Evolutionary conservation across 2,329 filamentous ascomycete genomes (phyloP), one percentile per base, ranked within the genome.

Genomic region (Penicillium frequentans): DNA sequence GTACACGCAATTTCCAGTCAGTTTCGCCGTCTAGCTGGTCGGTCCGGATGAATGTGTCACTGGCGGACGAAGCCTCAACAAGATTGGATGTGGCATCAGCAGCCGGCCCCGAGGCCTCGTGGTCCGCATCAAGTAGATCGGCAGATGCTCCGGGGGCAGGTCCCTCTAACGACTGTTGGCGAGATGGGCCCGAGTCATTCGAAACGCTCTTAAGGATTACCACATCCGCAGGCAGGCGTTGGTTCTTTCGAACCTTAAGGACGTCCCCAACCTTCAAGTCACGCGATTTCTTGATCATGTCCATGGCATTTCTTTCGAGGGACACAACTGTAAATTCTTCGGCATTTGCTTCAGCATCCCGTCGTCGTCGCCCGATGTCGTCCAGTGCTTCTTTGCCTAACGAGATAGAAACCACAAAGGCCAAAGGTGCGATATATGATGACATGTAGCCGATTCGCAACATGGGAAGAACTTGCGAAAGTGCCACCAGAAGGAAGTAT

Each of bases 21-120:
- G 95, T 99, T 77, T 99, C 95, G 65, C 95, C 95, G 69, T 99
- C 95, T 10, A 99, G 82, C 71, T 99, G 95, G 74, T 99, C 95
- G 2, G 96, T 99, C 58, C 95, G 86, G 70, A 99, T 98, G 69
- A 99, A 99, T 0, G 93, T 93, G 75, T 99, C 96, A 27, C 92
- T 92, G 26, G 76, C 68, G 19, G 77, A 75, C 13, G 73, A 73
- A 48, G 65, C 61, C 35, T 64, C 52, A 11, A 63, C 62, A 24
- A 60, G 45, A 45, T n/a, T 52, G 8, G 60, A 33, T 26, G 64
- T 55, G 26, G 56, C 48, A 24, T 55, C 48, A 19, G 57, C 33
- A 1, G 60, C 14, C 10, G 62, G 54, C n/a, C 57, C 57, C 11
- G 64, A 61, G 13, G 64, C 56, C 16, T 55, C 65, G 37, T 68